Conservation (phyloP, 2,329 filamentous ascomycete species). For the Dothideomycetes sp. region DNA sequence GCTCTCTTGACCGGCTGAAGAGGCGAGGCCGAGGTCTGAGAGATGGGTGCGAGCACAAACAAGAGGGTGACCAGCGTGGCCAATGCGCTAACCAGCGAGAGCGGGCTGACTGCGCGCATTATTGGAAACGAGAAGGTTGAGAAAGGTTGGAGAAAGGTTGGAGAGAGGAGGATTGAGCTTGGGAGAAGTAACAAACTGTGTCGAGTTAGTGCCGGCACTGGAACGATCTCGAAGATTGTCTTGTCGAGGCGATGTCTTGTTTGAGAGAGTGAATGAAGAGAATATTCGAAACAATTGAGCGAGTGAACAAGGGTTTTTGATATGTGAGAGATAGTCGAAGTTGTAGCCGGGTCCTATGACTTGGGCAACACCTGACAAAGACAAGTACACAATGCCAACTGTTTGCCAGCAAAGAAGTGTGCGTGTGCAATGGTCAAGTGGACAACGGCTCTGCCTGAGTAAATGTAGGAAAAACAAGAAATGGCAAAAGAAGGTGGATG, state of each 20-base stretch:
- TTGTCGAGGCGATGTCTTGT: conserved; percentile 1
- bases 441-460: conserved; percentile 4
- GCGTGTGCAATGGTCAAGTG: conserved; percentile 11
- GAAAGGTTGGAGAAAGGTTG: conserved; percentile 4
- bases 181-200: conserved; percentile 13
- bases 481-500: background rate
- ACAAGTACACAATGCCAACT: conserved; percentile 13
- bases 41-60: conserved; percentile 4
- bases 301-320: conserved; percentile 8
- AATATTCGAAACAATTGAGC: conserved; percentile 7
- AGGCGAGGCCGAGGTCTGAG: conserved; percentile 9
- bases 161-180: conserved; percentile 13
- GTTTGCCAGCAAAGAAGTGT: conserved; percentile 9
- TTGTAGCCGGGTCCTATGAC: conserved; percentile 8
- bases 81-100: conserved; percentile 10
- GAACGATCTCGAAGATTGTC: conserved; percentile 2
- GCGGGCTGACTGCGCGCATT: conserved; percentile 10
- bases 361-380: conserved; percentile 9
- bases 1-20: conserved; percentile 11
- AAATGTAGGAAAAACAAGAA: conserved; percentile 11
- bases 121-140: conserved; percentile 2
- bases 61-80: conserved; percentile 9
- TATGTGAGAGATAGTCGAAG: conserved; percentile 6
- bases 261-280: conserved; percentile 10
- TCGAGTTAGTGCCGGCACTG: conserved; percentile 13